phyloP scores from a whole-genome alignment of 768 basidiomycete genomes.

The Mycena vitilis region DNA sequence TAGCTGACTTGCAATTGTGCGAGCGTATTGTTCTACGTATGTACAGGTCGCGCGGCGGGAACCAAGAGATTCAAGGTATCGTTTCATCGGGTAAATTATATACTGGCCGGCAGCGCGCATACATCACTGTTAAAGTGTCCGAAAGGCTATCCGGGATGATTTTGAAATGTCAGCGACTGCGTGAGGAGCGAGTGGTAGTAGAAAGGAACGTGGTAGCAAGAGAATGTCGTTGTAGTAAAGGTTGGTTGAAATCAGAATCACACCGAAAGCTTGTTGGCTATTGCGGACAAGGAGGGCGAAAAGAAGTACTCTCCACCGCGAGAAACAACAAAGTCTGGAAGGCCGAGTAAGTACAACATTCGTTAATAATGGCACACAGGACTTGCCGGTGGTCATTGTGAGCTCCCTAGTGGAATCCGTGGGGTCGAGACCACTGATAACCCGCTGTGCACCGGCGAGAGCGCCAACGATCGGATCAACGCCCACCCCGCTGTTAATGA shows the following conservation, averaged over 20 bases:
- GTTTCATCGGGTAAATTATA: too few species aligned
- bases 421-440: constrained; percentile 29
- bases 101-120: too few species aligned
- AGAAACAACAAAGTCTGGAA: constrained; percentile 39
- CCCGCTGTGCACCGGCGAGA: constrained; percentile 13
- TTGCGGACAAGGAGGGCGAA: constrained; percentile 43
- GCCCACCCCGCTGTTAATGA: constrained; percentile 15
- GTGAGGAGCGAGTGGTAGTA: too few species aligned
- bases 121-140: too few species aligned
- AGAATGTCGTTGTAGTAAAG: not conserved
- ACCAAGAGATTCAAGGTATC: too few species aligned
- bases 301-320: constrained; percentile 48
- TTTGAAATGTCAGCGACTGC: not conserved
- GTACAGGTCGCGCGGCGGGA: too few species aligned
- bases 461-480: constrained; percentile 23
- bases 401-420: constrained; percentile 6
- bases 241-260: constrained; percentile 4
- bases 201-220: not conserved
- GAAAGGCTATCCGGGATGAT: too few species aligned
- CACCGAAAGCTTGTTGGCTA: constrained; percentile 33
- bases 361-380: not conserved
- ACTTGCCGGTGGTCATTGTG: constrained; percentile 26
- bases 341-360: not conserved
- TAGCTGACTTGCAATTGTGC: too few species aligned
- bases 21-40: too few species aligned